Percentiles rank a stretch among this genome's conserved stretches.
These are phyloP conservation scores for Lodderomyces beijingensis DNA, from an alignment of 1,139 yeast species.

Conservation along the genomic window DNA sequence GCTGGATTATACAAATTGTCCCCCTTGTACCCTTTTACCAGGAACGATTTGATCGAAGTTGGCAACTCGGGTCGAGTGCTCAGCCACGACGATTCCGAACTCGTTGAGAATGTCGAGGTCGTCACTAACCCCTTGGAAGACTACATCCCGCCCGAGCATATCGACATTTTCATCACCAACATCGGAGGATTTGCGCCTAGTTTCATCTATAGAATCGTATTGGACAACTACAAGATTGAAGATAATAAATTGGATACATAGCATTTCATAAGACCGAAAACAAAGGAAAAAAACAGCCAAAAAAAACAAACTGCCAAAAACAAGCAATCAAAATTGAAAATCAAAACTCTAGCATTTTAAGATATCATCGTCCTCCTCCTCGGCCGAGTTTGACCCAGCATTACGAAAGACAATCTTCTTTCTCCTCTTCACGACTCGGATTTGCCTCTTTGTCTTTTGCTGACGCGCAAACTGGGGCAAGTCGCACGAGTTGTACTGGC, in stretches of 20 bases:
- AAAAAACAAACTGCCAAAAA: too few relatives aligned
- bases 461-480: neutral
- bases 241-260: conserved; percentile 57
- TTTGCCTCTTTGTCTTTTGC: conserved; percentile 2
- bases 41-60: conserved; percentile 83
- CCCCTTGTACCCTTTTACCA: conserved; percentile 90
- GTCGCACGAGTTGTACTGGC: too few relatives aligned
- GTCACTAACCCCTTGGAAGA: conserved; percentile 91
- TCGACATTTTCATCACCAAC: conserved; percentile 91
- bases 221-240: conserved; percentile 87
- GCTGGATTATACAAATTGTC: conserved; percentile 92
- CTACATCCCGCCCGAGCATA: conserved; percentile 89
- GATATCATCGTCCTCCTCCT: too few relatives aligned
- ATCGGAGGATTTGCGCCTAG: conserved; percentile 97
- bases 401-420: too few relatives aligned
- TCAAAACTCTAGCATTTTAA: too few relatives aligned
- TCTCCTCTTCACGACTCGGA: conserved; percentile 6
- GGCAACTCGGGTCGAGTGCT: conserved; percentile 89
- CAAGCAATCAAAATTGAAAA: too few relatives aligned
- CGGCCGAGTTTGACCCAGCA: too few relatives aligned
- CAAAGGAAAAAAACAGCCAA: conserved; percentile 1
- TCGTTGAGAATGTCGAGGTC: conserved; percentile 67
- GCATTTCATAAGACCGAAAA: too few relatives aligned
- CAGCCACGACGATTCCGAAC: conserved; percentile 59
- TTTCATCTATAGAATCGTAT: conserved; percentile 88